Conservation (phyloP, 164 flowering plant species). For the Santalum album region DNA sequence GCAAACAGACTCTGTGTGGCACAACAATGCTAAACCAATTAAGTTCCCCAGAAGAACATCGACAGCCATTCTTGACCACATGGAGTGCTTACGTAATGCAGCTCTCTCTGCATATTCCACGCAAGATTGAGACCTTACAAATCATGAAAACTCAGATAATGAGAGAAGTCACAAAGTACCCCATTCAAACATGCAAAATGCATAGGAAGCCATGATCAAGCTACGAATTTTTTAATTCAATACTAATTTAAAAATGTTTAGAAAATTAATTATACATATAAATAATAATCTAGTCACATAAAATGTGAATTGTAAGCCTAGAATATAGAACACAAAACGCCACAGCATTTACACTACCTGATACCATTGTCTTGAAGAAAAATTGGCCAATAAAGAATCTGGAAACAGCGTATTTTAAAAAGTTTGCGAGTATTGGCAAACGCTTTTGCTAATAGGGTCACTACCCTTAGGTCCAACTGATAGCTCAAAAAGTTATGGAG, state of each 20-base stretch:
- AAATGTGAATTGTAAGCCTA: no score
- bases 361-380: constrained; percentile 38
- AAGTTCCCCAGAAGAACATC: constrained; percentile 71
- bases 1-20: constrained; percentile 32
- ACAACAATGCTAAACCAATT: constrained; percentile 46
- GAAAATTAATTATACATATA: no score
- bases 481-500: constrained; percentile 24
- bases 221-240: neutral
- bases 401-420: constrained; percentile 58
- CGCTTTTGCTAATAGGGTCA: constrained; percentile 15
- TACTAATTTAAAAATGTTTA: neutral
- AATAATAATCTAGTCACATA: no score
- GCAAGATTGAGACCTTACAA: constrained; percentile 52
- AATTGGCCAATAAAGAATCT: constrained; percentile 81
- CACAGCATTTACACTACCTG: constrained; percentile 34
- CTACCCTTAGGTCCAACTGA: constrained; percentile 26
- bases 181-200: neutral
- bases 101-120: constrained; percentile 79
- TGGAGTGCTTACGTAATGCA: constrained; percentile 54
- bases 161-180: neutral
- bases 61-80: constrained; percentile 67
- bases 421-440: constrained; percentile 41
- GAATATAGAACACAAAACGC: no score
- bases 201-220: neutral
- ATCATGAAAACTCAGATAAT: neutral